A percentile compares a stretch with the other conserved stretches of the same genome.
Evolutionary conservation across 176 grass and related monocot species (phyloP).

Genomic region (Oryza coarctata): DNA sequence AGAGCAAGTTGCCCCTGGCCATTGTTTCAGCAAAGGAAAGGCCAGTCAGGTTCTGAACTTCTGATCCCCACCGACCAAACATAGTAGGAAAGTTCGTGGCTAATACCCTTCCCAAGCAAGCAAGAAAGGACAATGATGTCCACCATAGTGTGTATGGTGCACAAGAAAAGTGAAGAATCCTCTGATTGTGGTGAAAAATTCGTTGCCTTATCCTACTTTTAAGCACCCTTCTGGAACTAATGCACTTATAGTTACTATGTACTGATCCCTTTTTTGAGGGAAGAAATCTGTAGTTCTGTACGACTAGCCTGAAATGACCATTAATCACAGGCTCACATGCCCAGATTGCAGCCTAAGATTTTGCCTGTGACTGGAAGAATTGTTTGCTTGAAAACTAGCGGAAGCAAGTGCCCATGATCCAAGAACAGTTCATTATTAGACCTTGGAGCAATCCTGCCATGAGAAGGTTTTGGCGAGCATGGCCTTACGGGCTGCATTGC

Average conservation of each 20-base stretch:
- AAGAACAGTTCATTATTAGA: background rate
- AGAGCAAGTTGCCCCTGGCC: background rate
- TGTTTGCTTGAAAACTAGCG: slow-evolving; percentile 14
- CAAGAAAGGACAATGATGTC: slow-evolving; percentile 42
- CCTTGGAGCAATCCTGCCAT: no score
- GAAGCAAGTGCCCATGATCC: slow-evolving; percentile 17
- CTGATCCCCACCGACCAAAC: slow-evolving; percentile 30
- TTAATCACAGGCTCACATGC: background rate
- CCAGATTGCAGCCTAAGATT: background rate
- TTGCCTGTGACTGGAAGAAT: background rate
- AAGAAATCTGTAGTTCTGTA: background rate
- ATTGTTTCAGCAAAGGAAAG: slow-evolving; percentile 9
- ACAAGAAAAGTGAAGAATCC: slow-evolving; percentile 34
- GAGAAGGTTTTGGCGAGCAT: no score
- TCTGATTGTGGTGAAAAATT: slow-evolving; percentile 23
- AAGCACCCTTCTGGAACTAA: background rate
- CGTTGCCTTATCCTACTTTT: background rate
- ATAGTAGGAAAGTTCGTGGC: background rate
- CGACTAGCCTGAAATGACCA: background rate
- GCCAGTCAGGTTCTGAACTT: background rate
- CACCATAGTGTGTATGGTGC: slow-evolving; percentile 29
- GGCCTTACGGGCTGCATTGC: slow-evolving; percentile 92
- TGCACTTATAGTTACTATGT: no score
- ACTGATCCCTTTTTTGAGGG: slow-evolving; percentile 11
- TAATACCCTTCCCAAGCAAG: slow-evolving; percentile 30